These are phyloP conservation scores for Fraxinus greggii DNA, from an alignment of 305 asterid genomes.

Conservation along the genomic window DNA sequence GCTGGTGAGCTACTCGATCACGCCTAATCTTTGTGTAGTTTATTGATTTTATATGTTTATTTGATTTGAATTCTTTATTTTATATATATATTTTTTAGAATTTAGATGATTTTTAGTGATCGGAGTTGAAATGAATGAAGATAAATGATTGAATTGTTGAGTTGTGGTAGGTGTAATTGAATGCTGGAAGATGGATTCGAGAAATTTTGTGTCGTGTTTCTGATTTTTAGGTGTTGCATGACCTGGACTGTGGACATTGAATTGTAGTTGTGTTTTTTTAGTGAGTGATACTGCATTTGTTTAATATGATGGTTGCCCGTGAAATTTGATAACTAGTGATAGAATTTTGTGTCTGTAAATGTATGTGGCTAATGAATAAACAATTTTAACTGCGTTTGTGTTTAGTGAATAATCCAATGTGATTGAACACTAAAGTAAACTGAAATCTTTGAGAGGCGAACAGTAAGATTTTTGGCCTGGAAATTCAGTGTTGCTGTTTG, in stretches of 20 bases:
- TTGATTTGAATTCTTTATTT: slow-evolving; percentile 16
- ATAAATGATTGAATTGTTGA: slow-evolving; percentile 19
- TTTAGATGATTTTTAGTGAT: slow-evolving; percentile 33
- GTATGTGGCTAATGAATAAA: background rate
- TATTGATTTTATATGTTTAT: background rate
- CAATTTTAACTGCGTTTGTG: background rate
- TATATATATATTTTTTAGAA: slow-evolving; percentile 20
- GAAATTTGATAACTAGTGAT: background rate
- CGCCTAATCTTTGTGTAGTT: slow-evolving; percentile 18
- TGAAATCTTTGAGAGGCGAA: slow-evolving; percentile 7
- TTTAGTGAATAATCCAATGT: background rate
- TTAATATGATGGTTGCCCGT: slow-evolving; percentile 16
- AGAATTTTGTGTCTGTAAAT: slow-evolving; percentile 2
- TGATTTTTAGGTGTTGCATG: slow-evolving; percentile 19
- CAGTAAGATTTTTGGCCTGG: background rate
- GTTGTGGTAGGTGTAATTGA: slow-evolving; percentile 23
- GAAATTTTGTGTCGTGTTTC: slow-evolving; percentile 13
- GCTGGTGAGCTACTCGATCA: slow-evolving; percentile 55
- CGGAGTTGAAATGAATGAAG: slow-evolving; percentile 29
- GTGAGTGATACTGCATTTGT: slow-evolving; percentile 15
- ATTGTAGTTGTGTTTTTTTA: background rate
- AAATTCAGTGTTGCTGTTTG: slow-evolving; percentile 3
- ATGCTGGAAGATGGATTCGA: slow-evolving; percentile 28
- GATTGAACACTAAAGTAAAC: background rate
- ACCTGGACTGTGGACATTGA: slow-evolving; percentile 15